phyloP scores from a whole-genome alignment of 306 rosid genomes.

The Herpetospermum pedunculosum region DNA sequence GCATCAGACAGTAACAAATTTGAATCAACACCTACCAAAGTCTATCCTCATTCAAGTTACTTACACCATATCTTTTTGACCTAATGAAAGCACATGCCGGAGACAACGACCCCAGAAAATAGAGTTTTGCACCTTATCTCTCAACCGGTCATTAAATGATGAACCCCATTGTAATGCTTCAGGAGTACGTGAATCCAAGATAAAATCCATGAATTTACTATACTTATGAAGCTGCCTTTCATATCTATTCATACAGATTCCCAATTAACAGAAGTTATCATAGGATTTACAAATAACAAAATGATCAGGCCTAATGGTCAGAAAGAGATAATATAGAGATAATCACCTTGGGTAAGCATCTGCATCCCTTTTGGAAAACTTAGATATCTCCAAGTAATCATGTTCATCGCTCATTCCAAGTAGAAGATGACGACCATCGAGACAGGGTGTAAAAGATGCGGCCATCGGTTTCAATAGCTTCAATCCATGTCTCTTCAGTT shows the following conservation, averaged over 20 bases:
- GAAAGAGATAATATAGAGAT: background rate
- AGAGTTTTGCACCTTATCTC: constrained; percentile 45
- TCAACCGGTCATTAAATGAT: constrained; percentile 37
- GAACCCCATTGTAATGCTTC: constrained; percentile 34
- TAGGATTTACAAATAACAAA: background rate
- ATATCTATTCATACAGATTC: constrained; percentile 27
- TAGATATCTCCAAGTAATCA: constrained; percentile 55
- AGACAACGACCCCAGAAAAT: constrained; percentile 57
- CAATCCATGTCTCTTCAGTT: constrained; percentile 60
- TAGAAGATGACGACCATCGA: constrained; percentile 64
- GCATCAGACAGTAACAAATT: background rate
- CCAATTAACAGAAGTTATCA: background rate
- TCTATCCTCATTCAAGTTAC: constrained; percentile 6
- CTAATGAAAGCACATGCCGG: constrained; percentile 43
- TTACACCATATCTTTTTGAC: constrained; percentile 67
- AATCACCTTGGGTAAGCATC: constrained; percentile 50
- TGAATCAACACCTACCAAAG: background rate
- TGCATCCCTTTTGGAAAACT: constrained; percentile 55
- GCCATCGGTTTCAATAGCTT: constrained; percentile 52
- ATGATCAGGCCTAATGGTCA: background rate
- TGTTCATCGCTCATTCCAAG: constrained; percentile 39
- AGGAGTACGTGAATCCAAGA: constrained; percentile 64
- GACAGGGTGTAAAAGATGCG: constrained; percentile 67
- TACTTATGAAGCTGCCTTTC: constrained; percentile 60
- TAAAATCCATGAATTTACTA: constrained; percentile 55